phyloP scores from a whole-genome alignment of 2,329 filamentous ascomycete species.

The Calonectria pseudoturangicola region DNA sequence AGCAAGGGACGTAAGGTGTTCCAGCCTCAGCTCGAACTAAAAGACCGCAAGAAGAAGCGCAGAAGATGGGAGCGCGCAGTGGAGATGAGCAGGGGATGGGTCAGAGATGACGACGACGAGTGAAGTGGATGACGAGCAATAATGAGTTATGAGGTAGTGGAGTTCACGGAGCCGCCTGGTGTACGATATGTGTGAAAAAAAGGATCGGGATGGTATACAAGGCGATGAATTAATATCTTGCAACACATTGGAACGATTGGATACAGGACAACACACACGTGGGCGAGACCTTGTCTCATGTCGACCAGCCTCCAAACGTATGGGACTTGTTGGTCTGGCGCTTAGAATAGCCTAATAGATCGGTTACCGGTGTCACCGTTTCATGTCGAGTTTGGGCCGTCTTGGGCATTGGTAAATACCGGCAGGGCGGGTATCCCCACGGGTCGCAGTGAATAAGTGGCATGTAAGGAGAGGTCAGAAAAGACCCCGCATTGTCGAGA shows the following conservation, averaged over 20 bases:
- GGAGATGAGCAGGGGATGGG: conserved; percentile 75
- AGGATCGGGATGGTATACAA: conserved; percentile 15
- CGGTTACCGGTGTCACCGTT: neutral
- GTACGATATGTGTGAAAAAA: conserved; percentile 38
- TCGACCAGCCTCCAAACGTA: neutral
- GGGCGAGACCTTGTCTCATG: neutral
- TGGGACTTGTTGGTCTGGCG: neutral
- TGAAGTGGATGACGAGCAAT: conserved; percentile 20
- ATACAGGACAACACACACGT: neutral
- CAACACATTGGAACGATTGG: neutral
- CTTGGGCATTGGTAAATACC: neutral
- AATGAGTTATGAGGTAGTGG: conserved; percentile 19
- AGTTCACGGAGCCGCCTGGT: conserved; percentile 23
- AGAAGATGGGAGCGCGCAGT: conserved; percentile 75
- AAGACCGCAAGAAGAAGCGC: conserved; percentile 64
- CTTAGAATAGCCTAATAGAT: neutral
- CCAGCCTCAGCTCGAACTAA: conserved; percentile 75
- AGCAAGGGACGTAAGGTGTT: conserved; percentile 82
- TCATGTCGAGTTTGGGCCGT: neutral
- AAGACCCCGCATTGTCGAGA: conserved; percentile 32
- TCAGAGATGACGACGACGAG: conserved; percentile 59
- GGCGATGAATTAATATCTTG: neutral
- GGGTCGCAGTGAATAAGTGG: neutral
- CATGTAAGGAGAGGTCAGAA: conserved; percentile 19
- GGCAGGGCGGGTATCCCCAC: conserved; percentile 2